Evolutionary conservation across 352 stramenopile genomes (phyloP).

Genomic region (Phytopythium aichiense): DNA sequence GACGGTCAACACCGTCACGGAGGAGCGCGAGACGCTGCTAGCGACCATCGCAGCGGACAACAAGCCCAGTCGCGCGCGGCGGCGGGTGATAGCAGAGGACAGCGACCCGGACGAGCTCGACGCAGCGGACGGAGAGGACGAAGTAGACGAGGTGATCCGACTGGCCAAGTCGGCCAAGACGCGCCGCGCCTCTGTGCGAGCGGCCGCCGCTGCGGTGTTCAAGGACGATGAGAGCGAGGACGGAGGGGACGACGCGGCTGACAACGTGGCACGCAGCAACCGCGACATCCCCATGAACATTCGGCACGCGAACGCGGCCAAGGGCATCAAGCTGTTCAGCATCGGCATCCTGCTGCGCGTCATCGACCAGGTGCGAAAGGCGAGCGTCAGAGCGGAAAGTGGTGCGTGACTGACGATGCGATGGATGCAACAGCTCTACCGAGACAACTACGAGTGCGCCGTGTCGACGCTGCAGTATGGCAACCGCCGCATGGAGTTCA

Average conservation of each 20-base stretch:
- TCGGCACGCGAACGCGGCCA: slow-evolving; percentile 34
- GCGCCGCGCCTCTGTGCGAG: slow-evolving; percentile 27
- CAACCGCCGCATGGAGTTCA: slow-evolving; percentile 69
- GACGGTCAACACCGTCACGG: slow-evolving; percentile 19
- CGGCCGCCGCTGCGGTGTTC: neutral
- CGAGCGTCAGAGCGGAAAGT: neutral
- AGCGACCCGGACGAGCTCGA: slow-evolving; percentile 15
- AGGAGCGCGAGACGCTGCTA: slow-evolving; percentile 21
- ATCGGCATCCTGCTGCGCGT: slow-evolving; percentile 54
- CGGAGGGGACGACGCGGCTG: slow-evolving; percentile 12
- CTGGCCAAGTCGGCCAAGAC: slow-evolving; percentile 42
- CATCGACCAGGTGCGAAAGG: slow-evolving; percentile 35
- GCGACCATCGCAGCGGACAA: slow-evolving; percentile 6
- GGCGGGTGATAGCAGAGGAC: neutral
- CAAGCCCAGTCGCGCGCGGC: neutral
- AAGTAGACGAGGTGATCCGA: slow-evolving; percentile 26
- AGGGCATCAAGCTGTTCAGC: slow-evolving; percentile 58
- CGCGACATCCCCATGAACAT: slow-evolving; percentile 46
- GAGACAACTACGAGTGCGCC: slow-evolving; percentile 67
- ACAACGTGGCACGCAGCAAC: slow-evolving; percentile 15
- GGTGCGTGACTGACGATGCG: neutral
- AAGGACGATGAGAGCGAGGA: slow-evolving; percentile 8
- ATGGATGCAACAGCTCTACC: slow-evolving; percentile 46
- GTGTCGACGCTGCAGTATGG: slow-evolving; percentile 67
- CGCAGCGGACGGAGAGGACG: slow-evolving; percentile 11